Conservation (phyloP, 257 asterid species). For the Nicotiana attenuata region DNA sequence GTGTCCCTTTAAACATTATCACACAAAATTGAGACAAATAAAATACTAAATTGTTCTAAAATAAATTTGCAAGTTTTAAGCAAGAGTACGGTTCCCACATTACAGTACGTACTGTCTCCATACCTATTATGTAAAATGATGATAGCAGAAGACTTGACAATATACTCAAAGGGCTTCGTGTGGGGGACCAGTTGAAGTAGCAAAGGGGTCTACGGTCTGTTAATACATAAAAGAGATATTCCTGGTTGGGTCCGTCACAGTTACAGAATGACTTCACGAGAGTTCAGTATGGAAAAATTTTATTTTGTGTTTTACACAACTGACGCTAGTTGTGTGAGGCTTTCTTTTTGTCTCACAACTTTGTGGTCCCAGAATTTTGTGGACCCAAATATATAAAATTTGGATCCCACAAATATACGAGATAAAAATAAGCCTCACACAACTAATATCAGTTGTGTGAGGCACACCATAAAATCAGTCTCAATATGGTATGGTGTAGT, state of each 20-base stretch:
- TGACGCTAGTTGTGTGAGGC: too few relatives aligned
- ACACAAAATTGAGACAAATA: too few relatives aligned
- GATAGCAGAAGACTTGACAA: background rate
- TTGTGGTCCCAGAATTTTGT: too few relatives aligned
- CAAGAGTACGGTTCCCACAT: background rate
- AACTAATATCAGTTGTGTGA: too few relatives aligned
- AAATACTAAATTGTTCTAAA: too few relatives aligned
- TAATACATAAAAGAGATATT: background rate
- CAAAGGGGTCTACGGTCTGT: background rate
- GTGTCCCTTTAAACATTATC: too few relatives aligned
- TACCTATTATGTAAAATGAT: background rate
- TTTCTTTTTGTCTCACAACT: too few relatives aligned
- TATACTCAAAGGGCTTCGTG: background rate
- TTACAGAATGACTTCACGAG: constrained; percentile 9
- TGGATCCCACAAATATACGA: too few relatives aligned
- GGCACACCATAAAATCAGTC: too few relatives aligned
- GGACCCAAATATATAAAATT: too few relatives aligned
- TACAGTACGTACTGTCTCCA: background rate
- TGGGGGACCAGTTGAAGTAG: background rate
- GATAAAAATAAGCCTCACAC: too few relatives aligned
- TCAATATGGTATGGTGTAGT: background rate
- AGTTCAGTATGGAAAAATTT: background rate
- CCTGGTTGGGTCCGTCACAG: background rate
- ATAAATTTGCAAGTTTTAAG: background rate
- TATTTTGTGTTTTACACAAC: too few relatives aligned